phyloP scores from a whole-genome alignment of 176 grass and related monocot species.

The Poa annua region DNA sequence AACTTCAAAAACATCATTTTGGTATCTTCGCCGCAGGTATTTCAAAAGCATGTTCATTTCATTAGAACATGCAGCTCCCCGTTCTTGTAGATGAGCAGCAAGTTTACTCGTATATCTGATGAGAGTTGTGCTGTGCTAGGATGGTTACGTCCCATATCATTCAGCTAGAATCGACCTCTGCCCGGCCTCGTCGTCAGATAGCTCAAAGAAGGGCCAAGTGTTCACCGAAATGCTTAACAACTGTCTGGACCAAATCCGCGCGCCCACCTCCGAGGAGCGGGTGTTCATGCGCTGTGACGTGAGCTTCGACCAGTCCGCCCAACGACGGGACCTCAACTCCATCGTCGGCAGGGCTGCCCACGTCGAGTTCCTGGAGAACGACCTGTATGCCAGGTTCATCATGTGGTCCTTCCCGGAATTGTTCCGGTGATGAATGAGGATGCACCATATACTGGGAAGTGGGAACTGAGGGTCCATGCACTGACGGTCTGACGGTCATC shows the following conservation, averaged over 20 bases:
- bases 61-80: neutral
- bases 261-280: slow-evolving; percentile 55
- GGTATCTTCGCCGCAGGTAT: slow-evolving; percentile 89
- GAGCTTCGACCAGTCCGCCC: slow-evolving; percentile 66
- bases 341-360: slow-evolving; percentile 84
- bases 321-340: slow-evolving; percentile 74
- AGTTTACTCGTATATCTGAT: neutral
- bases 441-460: neutral
- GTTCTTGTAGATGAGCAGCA: neutral
- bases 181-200: slow-evolving; percentile 59
- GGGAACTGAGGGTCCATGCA: neutral
- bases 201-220: slow-evolving; percentile 69
- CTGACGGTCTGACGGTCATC: neutral
- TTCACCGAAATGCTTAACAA: slow-evolving; percentile 91
- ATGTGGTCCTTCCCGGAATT: slow-evolving; percentile 89
- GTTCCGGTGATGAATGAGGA: slow-evolving; percentile 55
- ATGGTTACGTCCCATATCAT: slow-evolving; percentile 92
- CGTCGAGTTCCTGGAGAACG: slow-evolving; percentile 86
- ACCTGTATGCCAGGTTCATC: slow-evolving; percentile 74
- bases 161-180: slow-evolving; percentile 86
- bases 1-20: slow-evolving; percentile 90
- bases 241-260: slow-evolving; percentile 77
- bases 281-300: slow-evolving; percentile 91
- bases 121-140: slow-evolving; percentile 47
- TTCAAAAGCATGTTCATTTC: neutral